Evolutionary conservation across 768 basidiomycete genomes (phyloP), one percentile per base, ranked within the genome.

Genomic region (Lentinula raphanica): DNA sequence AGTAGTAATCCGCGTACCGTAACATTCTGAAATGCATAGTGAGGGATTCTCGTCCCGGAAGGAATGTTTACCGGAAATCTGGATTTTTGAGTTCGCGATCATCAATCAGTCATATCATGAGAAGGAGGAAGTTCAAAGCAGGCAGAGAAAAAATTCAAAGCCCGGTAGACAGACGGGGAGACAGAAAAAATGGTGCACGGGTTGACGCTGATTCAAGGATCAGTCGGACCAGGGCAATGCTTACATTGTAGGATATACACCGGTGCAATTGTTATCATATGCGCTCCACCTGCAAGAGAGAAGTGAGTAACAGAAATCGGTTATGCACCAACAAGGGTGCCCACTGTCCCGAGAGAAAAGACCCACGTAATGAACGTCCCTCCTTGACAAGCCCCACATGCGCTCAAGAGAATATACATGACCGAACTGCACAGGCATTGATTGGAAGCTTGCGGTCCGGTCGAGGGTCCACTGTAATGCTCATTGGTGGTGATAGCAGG

Each of bases 331-430:
- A n/a, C n/a, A n/a, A n/a, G n/a, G n/a, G n/a, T n/a, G n/a, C n/a
- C n/a, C n/a, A n/a, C n/a, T n/a, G n/a, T n/a, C n/a, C n/a, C n/a
- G n/a, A 17, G 12, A 25, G 4, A 25, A 28, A 8, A 36, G 23
- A 27, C 51, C 23, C 36, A 53, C 51, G 51, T 39, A 17, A 17
- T 32, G 35, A 36, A 53, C 23, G 23, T 7, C 13, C 51, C 51
- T 32, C 51, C 51, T 15, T 53, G 51, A 39, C 51, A 53, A 12
- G 51, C 51, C 19, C 51, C 36, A 38, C 51, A 53, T n/a, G 51
- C 51, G 28, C 51, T 53, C 12, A 53, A 19, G 36, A 53, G 17
- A 4, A 53, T 53, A 28, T 53, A 53, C 36, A 25, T 27, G 9
- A 53, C 51, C 38, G 51, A 53, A 23, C 51, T 53, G n/a, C 51